Base-by-base conservation (phyloP, 1,284 basidiomycete species). In the Moniliella sp. region DNA sequence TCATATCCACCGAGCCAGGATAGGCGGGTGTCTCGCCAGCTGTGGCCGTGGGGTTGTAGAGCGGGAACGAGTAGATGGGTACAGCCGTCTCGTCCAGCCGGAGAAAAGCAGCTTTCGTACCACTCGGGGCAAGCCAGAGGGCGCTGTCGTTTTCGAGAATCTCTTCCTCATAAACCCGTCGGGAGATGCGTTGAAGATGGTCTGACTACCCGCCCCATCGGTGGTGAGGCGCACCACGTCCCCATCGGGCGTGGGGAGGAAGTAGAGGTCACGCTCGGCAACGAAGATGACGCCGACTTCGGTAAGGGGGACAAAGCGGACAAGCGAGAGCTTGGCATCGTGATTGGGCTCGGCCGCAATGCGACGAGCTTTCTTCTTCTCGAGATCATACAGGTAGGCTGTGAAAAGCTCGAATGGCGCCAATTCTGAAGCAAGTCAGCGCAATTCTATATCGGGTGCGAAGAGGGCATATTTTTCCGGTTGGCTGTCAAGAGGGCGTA, bases 101-200 rank as follows among this genome's bases (percentile, higher is more conserved):
- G 25, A 94, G 71, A 64, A 76, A 97, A 0, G 83, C 80, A 21
- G 94, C 47, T 42, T 76, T 76, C 7, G 69, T 64, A 0, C 76
- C 75, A 45, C 78, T 72, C 0, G 84, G 84, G 16, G 77, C 76
- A 76, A 81, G 93, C 83, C 83, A 94, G 4, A 88, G 65, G 0
- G 83, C 75, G 31, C 62, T 74, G 48, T 83, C 73, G 19, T 64
- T 56, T 3, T 67, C 64, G 44, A 83, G 78, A 15, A 94, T 71
- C 40, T 62, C 55, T 31, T 49, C 46, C 32, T 54, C 50, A 28
- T 56, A 54, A 9, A 51, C 53, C 62, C 88, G 94, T 61, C 91
- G 83, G 0, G 83, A 80, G 0, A 93, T 76, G 4, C 84, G 88
- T 50, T 94, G 76, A 67, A 94, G 93, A 17, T 84, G 67, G 0